Percentiles rank a stretch among this genome's conserved stretches.
These are phyloP conservation scores for Penicillium brevicompactum DNA, from an alignment of 2,329 filamentous ascomycete genomes.

Conservation along the genomic window DNA sequence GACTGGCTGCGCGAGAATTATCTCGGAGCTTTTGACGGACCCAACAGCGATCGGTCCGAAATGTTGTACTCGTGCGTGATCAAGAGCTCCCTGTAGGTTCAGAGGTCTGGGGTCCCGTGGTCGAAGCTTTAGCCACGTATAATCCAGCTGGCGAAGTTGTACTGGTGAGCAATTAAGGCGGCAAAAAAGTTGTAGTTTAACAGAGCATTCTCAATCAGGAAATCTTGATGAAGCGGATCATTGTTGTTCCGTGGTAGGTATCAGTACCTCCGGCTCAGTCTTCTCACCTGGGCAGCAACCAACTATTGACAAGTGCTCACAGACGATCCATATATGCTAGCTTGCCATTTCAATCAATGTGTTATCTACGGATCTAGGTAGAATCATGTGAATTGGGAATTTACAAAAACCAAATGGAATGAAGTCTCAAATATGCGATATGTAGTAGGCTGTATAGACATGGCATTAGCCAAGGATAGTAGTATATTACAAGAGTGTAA, in stretches of 20 bases:
- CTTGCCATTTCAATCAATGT: too few relatives aligned
- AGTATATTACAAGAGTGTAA: constrained; percentile 40
- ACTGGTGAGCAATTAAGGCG: constrained; percentile 7
- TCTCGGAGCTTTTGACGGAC: not conserved
- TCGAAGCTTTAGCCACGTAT: not conserved
- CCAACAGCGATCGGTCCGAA: constrained; percentile 8
- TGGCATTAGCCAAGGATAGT: constrained; percentile 22
- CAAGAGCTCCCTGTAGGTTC: not conserved
- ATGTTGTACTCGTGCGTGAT: not conserved
- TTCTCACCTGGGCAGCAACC: not conserved
- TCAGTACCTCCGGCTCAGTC: not conserved
- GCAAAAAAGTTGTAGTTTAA: constrained; percentile 16
- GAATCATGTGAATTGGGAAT: too few relatives aligned
- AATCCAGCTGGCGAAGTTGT: not conserved
- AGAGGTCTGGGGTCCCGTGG: not conserved
- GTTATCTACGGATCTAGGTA: too few relatives aligned
- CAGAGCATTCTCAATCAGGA: constrained; percentile 30
- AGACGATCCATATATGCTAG: too few relatives aligned
- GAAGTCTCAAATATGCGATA: constrained; percentile 1
- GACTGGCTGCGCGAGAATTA: not conserved
- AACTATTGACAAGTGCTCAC: not conserved
- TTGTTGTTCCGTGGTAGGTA: constrained; percentile 27
- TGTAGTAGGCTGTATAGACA: constrained; percentile 20
- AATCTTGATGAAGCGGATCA: constrained; percentile 34
- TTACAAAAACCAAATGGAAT: not conserved